Conservation (phyloP, 225 moss, liverwort and hornwort species). For the Antitrichia curtipendula region DNA sequence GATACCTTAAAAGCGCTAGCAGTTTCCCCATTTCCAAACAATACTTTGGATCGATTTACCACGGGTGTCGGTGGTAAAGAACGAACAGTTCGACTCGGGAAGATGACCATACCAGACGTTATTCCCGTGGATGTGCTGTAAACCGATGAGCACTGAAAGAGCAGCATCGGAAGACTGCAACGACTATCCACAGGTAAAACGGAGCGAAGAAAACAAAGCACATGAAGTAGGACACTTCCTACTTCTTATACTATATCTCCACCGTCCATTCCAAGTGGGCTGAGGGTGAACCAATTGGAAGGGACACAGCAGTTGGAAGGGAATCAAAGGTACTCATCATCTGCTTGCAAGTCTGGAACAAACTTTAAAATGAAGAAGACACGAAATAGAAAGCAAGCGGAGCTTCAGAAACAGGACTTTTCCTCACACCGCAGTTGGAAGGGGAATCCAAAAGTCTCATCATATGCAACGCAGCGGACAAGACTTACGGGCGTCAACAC, state of each 20-base stretch:
- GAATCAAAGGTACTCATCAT: slow-evolving; percentile 58
- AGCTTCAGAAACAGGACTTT: slow-evolving; percentile 64
- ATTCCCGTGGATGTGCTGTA: not conserved
- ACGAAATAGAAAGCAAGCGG: too few species aligned
- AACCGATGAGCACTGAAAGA: not conserved
- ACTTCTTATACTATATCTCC: too few species aligned
- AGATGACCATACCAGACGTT: not conserved
- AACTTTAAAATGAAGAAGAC: not conserved
- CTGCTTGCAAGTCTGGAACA: not conserved
- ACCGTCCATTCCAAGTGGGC: too few species aligned
- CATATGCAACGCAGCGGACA: slow-evolving; percentile 8
- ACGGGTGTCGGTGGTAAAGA: not conserved
- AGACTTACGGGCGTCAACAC: too few species aligned
- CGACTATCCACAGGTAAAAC: too few species aligned
- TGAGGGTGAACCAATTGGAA: too few species aligned
- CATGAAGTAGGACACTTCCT: too few species aligned
- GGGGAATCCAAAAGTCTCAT: slow-evolving; percentile 61
- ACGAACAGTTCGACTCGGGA: not conserved
- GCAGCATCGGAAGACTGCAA: too few species aligned
- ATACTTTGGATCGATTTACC: not conserved
- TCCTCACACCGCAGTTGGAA: slow-evolving; percentile 43
- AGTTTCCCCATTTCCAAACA: too few species aligned
- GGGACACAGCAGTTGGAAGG: slow-evolving; percentile 25
- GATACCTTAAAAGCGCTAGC: rapidly evolving
- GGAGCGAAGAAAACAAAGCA: too few species aligned